Evolutionary conservation across 2,329 filamentous ascomycete species (phyloP), one percentile per base, ranked within the genome.

Genomic region (Hypomyces rosellus): DNA sequence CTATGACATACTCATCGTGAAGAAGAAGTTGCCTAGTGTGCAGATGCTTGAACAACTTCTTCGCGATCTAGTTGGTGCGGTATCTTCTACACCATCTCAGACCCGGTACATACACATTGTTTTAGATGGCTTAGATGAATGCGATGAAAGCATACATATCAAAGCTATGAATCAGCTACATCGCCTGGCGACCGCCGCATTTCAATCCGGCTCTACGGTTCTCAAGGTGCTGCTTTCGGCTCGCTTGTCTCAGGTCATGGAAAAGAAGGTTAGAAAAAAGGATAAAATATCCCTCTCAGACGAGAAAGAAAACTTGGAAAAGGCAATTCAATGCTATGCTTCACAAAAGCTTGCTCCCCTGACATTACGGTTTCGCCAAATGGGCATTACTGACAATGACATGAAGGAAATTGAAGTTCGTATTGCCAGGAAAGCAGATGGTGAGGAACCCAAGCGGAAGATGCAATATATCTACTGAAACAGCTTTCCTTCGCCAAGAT

Each of bases 361-460:
- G 4, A 39, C n/a, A 34, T 1, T 14, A 34, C 6, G 30, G 3
- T 34, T 44, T 4, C 16, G 16, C 33, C 50, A 54, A 14, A 25
- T 51, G 15, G 14, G n/a, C 20, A 34, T 33, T 6, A 22, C 65
- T 4, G 42, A 51, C 4, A 5, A 18, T 1, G 57, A 62, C 2
- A 64, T 66, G 0, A 33, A 34, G 6, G 16, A 34, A 4, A 8
- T 52, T 13, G 50, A 36, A 7, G 16, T 16, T 13, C 34, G 9
- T 11, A 58, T 66, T 16, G 53, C 57, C 0, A 30, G 48, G 1
- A 66, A 61, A 47, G 53, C 63, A 20, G 60, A 65, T 46, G 62
- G 65, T 65, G 52, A 55, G 53, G 16, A n/a, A n/a, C n/a, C n/a
- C n/a, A n/a, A n/a, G n/a, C n/a, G n/a, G n/a, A n/a, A n/a, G n/a